Percentiles rank a stretch among this genome's conserved stretches.
These are phyloP conservation scores for Penicillium crustosum DNA, from an alignment of 2,329 filamentous ascomycete genomes.

Conservation along the genomic window DNA sequence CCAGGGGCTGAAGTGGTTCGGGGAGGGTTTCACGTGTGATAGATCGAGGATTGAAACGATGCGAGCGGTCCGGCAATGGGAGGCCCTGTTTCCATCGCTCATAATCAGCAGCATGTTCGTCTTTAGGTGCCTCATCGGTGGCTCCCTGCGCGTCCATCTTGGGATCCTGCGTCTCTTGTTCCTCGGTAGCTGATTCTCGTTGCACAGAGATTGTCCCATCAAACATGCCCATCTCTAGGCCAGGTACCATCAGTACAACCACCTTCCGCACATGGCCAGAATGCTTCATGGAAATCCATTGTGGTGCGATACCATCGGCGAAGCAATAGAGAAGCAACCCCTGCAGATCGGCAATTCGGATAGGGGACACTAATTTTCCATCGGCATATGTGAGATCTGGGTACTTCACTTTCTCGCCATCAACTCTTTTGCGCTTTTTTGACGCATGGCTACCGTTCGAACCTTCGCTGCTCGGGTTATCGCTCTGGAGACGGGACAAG, in stretches of 20 bases:
- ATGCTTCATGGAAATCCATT: slow-evolving; percentile 62
- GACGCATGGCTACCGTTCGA: slow-evolving; percentile 12
- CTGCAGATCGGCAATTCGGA: slow-evolving; percentile 61
- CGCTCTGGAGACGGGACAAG: slow-evolving; percentile 31
- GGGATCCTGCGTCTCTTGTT: slow-evolving; percentile 14
- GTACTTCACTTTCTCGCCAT: slow-evolving; percentile 50
- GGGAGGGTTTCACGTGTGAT: slow-evolving; percentile 40
- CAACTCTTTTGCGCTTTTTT: slow-evolving; percentile 32
- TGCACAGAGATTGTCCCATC: slow-evolving; percentile 54
- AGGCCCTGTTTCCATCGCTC: slow-evolving; percentile 43
- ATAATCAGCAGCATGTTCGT: slow-evolving; percentile 33
- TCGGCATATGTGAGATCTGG: slow-evolving; percentile 55
- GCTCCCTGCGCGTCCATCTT: slow-evolving; percentile 15
- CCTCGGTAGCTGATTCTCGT: slow-evolving; percentile 20
- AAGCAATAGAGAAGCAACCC: slow-evolving; percentile 60
- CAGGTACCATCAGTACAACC: slow-evolving; percentile 87
- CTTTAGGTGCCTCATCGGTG: slow-evolving; percentile 18
- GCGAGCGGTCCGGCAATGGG: slow-evolving; percentile 33
- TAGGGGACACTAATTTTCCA: slow-evolving; percentile 54
- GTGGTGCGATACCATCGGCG: slow-evolving; percentile 61
- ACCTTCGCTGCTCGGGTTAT: slow-evolving; percentile 8
- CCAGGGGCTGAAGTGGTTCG: slow-evolving; percentile 62
- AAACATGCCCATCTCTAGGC: slow-evolving; percentile 88
- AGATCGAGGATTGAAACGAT: slow-evolving; percentile 35
- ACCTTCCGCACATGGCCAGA: slow-evolving; percentile 65